These are phyloP conservation scores for Auricularia sp. DNA, from an alignment of 768 basidiomycete genomes.

Conservation along the genomic window DNA sequence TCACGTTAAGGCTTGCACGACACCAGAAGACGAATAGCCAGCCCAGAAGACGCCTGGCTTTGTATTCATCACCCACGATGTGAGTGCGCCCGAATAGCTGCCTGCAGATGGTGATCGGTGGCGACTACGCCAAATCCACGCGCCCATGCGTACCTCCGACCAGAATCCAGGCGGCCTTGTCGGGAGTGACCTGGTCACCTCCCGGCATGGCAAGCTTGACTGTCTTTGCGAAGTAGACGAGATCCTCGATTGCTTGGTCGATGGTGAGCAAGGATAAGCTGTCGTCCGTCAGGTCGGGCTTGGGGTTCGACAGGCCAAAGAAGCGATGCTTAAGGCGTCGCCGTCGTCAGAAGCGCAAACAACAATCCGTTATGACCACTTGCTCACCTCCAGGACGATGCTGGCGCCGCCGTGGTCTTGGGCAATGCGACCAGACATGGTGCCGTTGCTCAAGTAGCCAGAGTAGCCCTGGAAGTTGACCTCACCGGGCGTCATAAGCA, in stretches of 20 bases:
- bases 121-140: neutral
- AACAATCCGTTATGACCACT: neutral
- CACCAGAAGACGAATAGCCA: conserved; percentile 57
- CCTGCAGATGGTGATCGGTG: neutral
- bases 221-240: conserved; percentile 59
- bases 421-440: conserved; percentile 6
- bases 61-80: conserved; percentile 6
- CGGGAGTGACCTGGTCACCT: conserved; percentile 50
- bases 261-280: conserved; percentile 54
- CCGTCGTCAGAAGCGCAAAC: neutral
- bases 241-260: conserved; percentile 64
- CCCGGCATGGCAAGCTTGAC: conserved; percentile 58
- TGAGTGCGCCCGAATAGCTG: neutral
- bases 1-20: conserved; percentile 45
- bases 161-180: conserved; percentile 32
- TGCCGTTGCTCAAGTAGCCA: conserved; percentile 5
- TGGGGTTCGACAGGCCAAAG: conserved; percentile 67
- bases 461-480: conserved; percentile 33
- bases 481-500: conserved; percentile 61
- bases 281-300: conserved; percentile 43
- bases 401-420: conserved; percentile 8
- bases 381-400: conserved; percentile 2
- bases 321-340: conserved; percentile 53
- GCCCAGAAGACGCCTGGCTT: conserved; percentile 51
- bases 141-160: neutral